phyloP scores from a whole-genome alignment of 2,329 filamentous ascomycete species.

The Arthrinium phaeospermum region DNA sequence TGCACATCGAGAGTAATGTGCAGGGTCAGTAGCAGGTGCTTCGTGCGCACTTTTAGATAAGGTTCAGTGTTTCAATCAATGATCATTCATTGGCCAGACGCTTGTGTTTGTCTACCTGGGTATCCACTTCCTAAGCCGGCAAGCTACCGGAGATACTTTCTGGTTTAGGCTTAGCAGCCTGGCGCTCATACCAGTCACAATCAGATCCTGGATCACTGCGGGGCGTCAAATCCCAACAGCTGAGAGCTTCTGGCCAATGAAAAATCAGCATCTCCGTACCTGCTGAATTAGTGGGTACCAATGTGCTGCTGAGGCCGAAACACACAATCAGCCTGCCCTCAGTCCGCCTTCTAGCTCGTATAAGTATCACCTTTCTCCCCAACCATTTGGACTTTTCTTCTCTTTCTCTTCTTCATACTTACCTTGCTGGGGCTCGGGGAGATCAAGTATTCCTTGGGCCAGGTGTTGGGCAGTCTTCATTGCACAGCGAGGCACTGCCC shows the following conservation, averaged over 20 bases:
- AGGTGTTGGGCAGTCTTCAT: slow-evolving; percentile 51
- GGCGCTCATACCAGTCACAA: background rate
- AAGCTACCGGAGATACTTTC: background rate
- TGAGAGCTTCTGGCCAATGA: background rate
- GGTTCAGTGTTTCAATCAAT: background rate
- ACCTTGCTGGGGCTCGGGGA: slow-evolving; percentile 47
- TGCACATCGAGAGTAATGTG: background rate
- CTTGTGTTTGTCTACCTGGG: background rate
- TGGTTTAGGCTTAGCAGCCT: background rate
- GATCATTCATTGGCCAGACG: background rate
- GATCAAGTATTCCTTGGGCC: slow-evolving; percentile 48
- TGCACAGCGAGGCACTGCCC: slow-evolving; percentile 53
- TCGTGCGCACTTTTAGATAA: background rate
- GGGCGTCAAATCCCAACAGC: background rate
- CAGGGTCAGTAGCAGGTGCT: too few relatives aligned
- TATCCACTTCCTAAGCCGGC: background rate
- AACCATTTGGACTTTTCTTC: slow-evolving; percentile 23
- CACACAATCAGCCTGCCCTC: background rate
- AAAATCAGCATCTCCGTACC: background rate
- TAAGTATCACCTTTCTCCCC: background rate
- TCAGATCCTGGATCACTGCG: background rate
- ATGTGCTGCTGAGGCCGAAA: background rate
- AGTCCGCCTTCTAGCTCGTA: background rate
- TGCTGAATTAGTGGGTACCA: background rate
- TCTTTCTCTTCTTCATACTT: slow-evolving; percentile 52